Evolutionary conservation across 306 rosid genomes (phyloP).

Genomic region (Lithocarpus polystachyus): DNA sequence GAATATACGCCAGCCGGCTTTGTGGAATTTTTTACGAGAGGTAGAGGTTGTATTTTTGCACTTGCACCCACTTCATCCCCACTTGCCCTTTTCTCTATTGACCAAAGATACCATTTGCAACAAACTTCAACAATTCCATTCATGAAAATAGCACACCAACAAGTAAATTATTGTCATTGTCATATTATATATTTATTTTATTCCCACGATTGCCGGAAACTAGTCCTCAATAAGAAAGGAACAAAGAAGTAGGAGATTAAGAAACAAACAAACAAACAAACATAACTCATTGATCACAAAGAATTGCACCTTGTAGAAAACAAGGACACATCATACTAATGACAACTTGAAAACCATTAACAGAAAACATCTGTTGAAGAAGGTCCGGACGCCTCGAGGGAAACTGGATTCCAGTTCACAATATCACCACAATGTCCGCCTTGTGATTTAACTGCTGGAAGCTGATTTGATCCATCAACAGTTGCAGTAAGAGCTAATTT

Average conservation of each 20-base stretch:
- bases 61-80: neutral
- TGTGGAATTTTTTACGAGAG: neutral
- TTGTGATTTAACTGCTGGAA: conserved; percentile 33
- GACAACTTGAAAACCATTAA: conserved; percentile 37
- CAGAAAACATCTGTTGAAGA: conserved; percentile 63
- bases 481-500: conserved; percentile 40
- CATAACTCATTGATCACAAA: conserved; percentile 22
- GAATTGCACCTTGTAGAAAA: conserved; percentile 12
- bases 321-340: neutral
- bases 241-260: neutral
- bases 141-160: neutral
- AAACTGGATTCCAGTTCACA: conserved; percentile 55
- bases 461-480: conserved; percentile 28
- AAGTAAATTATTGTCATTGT: neutral
- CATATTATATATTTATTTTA: conserved; percentile 20
- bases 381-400: conserved; percentile 59
- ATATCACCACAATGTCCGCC: conserved; percentile 57
- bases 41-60: neutral
- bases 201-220: conserved; percentile 28
- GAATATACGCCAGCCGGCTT: neutral
- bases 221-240: neutral
- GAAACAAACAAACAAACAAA: conserved; percentile 31
- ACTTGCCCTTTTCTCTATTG: neutral
- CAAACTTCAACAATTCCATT: neutral
- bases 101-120: neutral